Conservation (phyloP, 2,329 filamentous ascomycete species). For the Rhexocercosporidium sp. region DNA sequence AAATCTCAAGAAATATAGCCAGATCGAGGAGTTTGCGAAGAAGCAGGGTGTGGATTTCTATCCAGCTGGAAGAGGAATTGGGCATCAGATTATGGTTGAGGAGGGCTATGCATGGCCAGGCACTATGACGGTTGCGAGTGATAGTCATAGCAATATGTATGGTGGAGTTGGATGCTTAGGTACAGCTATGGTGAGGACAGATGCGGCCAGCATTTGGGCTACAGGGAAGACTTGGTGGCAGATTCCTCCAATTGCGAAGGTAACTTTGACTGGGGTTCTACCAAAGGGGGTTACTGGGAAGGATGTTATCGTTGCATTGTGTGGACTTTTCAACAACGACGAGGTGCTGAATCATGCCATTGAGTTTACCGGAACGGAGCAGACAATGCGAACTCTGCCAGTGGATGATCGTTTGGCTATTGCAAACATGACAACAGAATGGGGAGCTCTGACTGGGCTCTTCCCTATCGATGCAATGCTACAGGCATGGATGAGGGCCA, state of each 20-base stretch:
- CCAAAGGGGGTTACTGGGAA: conserved; percentile 87
- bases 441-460: conserved; percentile 72
- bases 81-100: conserved; percentile 92
- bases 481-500: conserved; percentile 74
- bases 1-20: conserved; percentile 82
- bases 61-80: conserved; percentile 79
- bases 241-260: conserved; percentile 80
- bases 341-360: conserved; percentile 91
- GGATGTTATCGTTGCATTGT: conserved; percentile 90
- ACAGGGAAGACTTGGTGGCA: conserved; percentile 88
- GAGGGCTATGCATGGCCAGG: conserved; percentile 86
- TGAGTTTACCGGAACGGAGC: conserved; percentile 82
- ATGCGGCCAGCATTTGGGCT: conserved; percentile 85
- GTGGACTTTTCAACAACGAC: conserved; percentile 82
- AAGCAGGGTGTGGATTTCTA: conserved; percentile 80
- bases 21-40: conserved; percentile 82
- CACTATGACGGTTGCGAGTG: conserved; percentile 79
- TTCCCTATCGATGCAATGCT: conserved; percentile 83
- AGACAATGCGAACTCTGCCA: conserved; percentile 74
- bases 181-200: conserved; percentile 83
- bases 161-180: conserved; percentile 79
- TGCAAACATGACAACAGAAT: conserved; percentile 82
- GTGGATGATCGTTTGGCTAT: conserved; percentile 78
- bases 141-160: conserved; percentile 83
- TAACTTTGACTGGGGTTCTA: conserved; percentile 77